Evolutionary conservation across 2,329 filamentous ascomycete genomes (phyloP), one percentile per base, ranked within the genome.

Genomic region (Fusarium tricinctum): DNA sequence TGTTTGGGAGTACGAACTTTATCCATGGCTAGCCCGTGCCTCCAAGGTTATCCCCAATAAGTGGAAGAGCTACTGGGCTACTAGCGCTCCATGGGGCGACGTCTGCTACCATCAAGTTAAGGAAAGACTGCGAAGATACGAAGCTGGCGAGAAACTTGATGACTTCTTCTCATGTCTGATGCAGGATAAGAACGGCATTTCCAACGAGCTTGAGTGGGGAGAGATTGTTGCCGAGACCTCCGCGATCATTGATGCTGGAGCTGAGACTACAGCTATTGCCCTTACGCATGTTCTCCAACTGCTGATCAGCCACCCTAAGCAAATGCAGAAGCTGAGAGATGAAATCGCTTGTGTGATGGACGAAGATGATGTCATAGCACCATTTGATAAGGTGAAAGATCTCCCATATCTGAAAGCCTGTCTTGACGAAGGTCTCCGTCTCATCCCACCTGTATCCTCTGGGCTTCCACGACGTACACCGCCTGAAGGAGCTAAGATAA

Each of bases 151-250:
- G 72, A 84, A 85, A 61, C 81, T 88, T 0, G 82, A 86, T 45
- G 87, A 89, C 69, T 88, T 89, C 75, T 88, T 89, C 78, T 79
- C 83, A 35, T 80, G 81, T 1, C 73, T 89, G 8, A 86, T 89
- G 83, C 82, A 82, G 8, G 77, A 82, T 50, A 81, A 78, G 56
- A 77, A 80, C 4, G 81, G 76, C 14, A 66, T 74, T 4, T 73
- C 80, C 0, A 59, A 55, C 22, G 43, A 61, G 4, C 80, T 89
- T 3, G 84, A 87, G 63, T 86, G 81, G 81, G 86, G 86, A 23
- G 86, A 89, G 73, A 83, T 88, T 13, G 81, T 86, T 0, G 84
- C 86, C 5, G 86, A 89, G 70, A 78, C 85, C 22, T 79, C 74
- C 52, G 85, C 83, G 71, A 87, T 88, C 79, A 82, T 82, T 63